Percentiles rank a stretch among this genome's conserved stretches.
Evolutionary conservation across 2,329 filamentous ascomycete species (phyloP).

Genomic region (Fusarium musae): DNA sequence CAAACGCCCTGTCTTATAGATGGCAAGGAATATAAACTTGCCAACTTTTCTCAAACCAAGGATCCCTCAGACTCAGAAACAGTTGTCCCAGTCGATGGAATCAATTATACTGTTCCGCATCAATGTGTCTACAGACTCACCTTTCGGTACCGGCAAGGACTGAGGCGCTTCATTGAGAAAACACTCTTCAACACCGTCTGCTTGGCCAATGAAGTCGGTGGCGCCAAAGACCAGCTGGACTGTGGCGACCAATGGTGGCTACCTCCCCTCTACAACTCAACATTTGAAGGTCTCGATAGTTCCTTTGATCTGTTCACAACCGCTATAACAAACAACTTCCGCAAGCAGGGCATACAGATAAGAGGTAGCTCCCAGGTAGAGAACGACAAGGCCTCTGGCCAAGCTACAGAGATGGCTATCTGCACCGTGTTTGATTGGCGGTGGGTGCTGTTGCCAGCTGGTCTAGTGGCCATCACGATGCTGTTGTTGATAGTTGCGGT

Average conservation of each 20-base stretch:
- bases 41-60: neutral
- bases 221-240: neutral
- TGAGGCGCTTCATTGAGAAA: neutral
- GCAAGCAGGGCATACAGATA: neutral
- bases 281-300: neutral
- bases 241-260: neutral
- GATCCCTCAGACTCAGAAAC: neutral
- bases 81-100: neutral
- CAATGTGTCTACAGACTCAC: neutral
- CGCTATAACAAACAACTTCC: conserved; percentile 5
- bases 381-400: neutral
- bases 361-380: rapidly evolving
- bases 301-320: neutral
- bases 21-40: neutral
- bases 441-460: neutral
- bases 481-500: neutral
- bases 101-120: neutral
- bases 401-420: neutral
- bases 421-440: conserved; percentile 14
- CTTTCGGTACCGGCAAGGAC: neutral
- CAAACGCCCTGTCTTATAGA: neutral
- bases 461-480: neutral
- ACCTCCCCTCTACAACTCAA: neutral
- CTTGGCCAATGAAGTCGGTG: rapidly evolving
- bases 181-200: neutral